Conservation (phyloP, 805 yeast species). For the Wickerhamomyces xylosicus region DNA sequence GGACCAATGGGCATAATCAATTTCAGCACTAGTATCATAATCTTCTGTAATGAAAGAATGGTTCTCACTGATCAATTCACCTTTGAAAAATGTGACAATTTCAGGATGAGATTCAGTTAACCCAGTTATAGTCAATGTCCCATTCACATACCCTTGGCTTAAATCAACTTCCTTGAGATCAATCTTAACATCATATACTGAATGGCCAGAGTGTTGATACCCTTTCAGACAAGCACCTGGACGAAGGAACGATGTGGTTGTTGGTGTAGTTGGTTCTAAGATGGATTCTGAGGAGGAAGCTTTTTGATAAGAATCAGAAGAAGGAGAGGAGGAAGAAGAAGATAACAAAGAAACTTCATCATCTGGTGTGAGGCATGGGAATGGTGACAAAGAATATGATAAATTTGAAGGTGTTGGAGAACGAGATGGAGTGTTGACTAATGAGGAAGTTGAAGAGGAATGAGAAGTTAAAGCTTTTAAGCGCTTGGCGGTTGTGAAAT, state of each 20-base stretch:
- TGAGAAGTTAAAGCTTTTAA: not conserved
- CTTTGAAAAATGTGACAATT: conserved; percentile 67
- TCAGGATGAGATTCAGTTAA: conserved; percentile 58
- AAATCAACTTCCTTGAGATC: conserved; percentile 65
- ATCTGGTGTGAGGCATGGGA: no score
- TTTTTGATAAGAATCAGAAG: not conserved
- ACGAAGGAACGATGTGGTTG: conserved; percentile 33
- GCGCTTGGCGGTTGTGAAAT: not conserved
- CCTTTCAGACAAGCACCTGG: conserved; percentile 59
- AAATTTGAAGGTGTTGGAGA: not conserved
- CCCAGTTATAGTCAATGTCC: conserved; percentile 60
- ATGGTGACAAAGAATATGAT: no score
- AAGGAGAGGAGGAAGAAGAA: not conserved
- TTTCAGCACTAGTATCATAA: conserved; percentile 32
- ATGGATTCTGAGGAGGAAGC: not conserved
- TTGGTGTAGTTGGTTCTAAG: not conserved
- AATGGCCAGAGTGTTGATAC: conserved; percentile 58
- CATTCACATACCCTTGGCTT: conserved; percentile 36
- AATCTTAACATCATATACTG: conserved; percentile 56
- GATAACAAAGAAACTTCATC: no score
- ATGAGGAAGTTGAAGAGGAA: not conserved
- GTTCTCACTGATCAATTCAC: conserved; percentile 47
- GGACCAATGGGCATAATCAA: conserved; percentile 59
- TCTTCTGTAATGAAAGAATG: conserved; percentile 31
- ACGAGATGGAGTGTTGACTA: no score